Percentiles rank a stretch among this genome's conserved stretches.
These are phyloP conservation scores for Millerago galiae DNA, from an alignment of 805 yeast genomes.

Conservation along the genomic window DNA sequence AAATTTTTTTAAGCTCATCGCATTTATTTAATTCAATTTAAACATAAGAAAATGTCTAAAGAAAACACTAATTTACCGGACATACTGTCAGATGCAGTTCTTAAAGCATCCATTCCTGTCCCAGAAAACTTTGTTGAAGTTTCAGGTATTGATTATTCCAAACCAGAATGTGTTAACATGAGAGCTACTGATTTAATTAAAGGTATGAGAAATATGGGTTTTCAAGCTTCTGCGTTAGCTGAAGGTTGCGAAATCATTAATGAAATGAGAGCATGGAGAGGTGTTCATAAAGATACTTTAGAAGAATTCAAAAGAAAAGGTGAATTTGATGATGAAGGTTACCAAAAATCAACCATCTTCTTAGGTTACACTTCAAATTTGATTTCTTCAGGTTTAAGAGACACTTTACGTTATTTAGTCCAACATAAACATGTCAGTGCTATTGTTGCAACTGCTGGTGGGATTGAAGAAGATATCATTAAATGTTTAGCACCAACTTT, in stretches of 20 bases:
- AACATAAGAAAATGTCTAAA: slow-evolving; percentile 28
- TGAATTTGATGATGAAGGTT: slow-evolving; percentile 69
- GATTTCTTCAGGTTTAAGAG: slow-evolving; percentile 91
- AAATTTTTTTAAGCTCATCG: slow-evolving; percentile 1
- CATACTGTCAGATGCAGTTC: slow-evolving; percentile 84
- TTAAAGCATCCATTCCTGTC: slow-evolving; percentile 76
- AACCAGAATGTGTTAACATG: slow-evolving; percentile 68
- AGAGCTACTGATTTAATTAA: slow-evolving; percentile 70
- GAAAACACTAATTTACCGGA: slow-evolving; percentile 47
- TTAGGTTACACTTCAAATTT: slow-evolving; percentile 95
- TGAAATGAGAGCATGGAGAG: slow-evolving; percentile 92
- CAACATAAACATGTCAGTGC: slow-evolving; percentile 94
- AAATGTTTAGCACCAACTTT: slow-evolving; percentile 95
- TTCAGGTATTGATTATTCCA: slow-evolving; percentile 83
- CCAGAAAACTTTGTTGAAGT: slow-evolving; percentile 77
- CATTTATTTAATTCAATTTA: slow-evolving; percentile 1
- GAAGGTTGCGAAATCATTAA: slow-evolving; percentile 89
- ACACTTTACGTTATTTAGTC: slow-evolving; percentile 80
- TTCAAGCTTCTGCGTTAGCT: slow-evolving; percentile 85
- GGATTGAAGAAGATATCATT: slow-evolving; percentile 95
- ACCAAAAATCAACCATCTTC: slow-evolving; percentile 83
- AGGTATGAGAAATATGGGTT: slow-evolving; percentile 93
- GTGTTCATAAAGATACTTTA: slow-evolving; percentile 60
- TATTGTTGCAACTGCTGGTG: slow-evolving; percentile 96
- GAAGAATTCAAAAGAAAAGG: slow-evolving; percentile 70